Evolutionary conservation across 257 asterid species (phyloP).

Genomic region (Capsicum pubescens): DNA sequence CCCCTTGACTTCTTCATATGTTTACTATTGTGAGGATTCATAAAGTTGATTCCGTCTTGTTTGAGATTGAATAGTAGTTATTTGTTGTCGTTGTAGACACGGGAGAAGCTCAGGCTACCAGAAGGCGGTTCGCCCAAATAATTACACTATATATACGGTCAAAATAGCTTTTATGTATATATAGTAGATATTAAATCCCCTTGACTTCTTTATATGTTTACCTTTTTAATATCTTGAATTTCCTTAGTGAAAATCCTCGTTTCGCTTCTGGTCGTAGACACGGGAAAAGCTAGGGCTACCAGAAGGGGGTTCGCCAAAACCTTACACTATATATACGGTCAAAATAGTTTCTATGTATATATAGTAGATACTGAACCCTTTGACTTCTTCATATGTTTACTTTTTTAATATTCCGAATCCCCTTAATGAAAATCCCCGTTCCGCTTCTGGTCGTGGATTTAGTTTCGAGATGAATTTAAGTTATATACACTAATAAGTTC

Average conservation of each 20-base stretch:
- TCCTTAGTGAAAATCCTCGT: background rate
- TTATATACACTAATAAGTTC: background rate
- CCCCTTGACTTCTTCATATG: background rate
- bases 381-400: background rate
- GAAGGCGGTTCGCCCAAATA: background rate
- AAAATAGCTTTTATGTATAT: background rate
- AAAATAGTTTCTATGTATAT: background rate
- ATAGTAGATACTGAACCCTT: background rate
- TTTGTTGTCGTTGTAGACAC: too few species aligned
- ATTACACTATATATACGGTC: background rate
- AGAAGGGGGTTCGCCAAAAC: background rate
- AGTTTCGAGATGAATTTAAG: background rate
- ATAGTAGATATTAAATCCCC: background rate
- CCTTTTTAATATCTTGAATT: background rate
- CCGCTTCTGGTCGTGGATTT: background rate
- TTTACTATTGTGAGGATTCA: background rate
- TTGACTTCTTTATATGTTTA: background rate
- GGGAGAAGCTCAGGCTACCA: background rate
- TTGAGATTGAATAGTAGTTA: too few species aligned
- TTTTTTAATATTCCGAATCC: background rate
- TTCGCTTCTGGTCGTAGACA: fast-evolving
- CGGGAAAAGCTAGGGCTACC: background rate
- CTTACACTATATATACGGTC: background rate
- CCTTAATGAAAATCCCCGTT: background rate
- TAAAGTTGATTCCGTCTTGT: too few species aligned